phyloP scores from a whole-genome alignment of 2,329 filamentous ascomycete species.

The Parastagonospora avenae region DNA sequence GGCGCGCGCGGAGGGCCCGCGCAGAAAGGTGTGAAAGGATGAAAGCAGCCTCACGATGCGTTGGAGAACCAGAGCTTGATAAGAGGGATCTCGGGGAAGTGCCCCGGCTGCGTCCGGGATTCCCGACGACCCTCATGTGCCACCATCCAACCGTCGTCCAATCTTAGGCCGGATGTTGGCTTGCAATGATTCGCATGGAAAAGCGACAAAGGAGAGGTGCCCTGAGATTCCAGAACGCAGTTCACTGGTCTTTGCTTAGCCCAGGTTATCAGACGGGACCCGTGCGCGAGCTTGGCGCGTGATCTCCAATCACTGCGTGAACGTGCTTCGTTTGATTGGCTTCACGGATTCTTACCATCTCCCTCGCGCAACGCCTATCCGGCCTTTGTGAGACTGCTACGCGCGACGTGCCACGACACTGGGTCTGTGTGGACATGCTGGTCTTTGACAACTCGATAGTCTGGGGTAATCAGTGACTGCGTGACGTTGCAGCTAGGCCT shows the following conservation, averaged over 20 bases:
- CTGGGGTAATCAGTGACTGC: constrained; percentile 7
- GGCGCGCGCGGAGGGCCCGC: constrained; percentile 21
- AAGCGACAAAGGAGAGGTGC: constrained; percentile 1
- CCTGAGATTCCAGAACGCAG: constrained; percentile 6
- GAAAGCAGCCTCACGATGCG: constrained; percentile 16
- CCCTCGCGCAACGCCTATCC: background rate
- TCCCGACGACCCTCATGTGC: constrained; percentile 1
- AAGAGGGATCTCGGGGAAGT: constrained; percentile 14
- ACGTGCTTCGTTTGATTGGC: constrained; percentile 26
- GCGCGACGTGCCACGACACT: constrained; percentile 15
- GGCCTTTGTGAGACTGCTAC: constrained; percentile 6
- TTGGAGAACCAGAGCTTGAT: constrained; percentile 22
- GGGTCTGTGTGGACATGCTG: constrained; percentile 8
- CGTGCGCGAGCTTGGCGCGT: constrained; percentile 5
- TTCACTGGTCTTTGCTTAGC: constrained; percentile 22
- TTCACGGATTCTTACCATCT: constrained; percentile 1
- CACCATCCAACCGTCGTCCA: constrained; percentile 3
- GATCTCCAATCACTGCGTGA: constrained; percentile 19
- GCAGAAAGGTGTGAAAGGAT: constrained; percentile 15
- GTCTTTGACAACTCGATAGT: constrained; percentile 6
- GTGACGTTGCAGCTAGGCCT: constrained; percentile 19
- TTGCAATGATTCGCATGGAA: constrained; percentile 21
- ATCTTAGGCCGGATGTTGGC: constrained; percentile 12
- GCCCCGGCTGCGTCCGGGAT: constrained; percentile 6
- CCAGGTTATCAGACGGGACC: constrained; percentile 11